Percentiles rank a stretch among this genome's conserved stretches.
phyloP scores from a whole-genome alignment of 2,329 filamentous ascomycete species.

The Neonectria coccinea region DNA sequence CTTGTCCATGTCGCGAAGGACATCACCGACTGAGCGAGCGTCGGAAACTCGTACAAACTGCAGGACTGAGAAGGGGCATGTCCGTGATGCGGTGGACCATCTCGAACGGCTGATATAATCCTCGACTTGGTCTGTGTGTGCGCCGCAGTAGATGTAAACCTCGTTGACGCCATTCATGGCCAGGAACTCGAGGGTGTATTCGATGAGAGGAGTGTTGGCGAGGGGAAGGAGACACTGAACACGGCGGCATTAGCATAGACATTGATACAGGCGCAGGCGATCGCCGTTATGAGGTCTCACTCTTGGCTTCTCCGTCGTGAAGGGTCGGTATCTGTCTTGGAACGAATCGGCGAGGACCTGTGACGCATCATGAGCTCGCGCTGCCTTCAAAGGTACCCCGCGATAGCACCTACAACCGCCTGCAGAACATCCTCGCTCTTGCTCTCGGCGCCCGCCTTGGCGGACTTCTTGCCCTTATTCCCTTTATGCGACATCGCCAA shows the following conservation, averaged over 20 bases:
- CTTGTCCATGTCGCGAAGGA: slow-evolving; percentile 91
- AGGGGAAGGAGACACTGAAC: slow-evolving; percentile 88
- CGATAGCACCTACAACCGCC: slow-evolving; percentile 61
- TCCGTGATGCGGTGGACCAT: slow-evolving; percentile 71
- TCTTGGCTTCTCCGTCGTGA: slow-evolving; percentile 88
- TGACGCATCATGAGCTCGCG: slow-evolving; percentile 36
- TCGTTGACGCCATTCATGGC: slow-evolving; percentile 96
- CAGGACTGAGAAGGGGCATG: slow-evolving; percentile 78
- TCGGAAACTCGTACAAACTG: slow-evolving; percentile 87
- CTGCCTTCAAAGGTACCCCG: slow-evolving; percentile 41
- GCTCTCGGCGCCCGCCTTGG: slow-evolving; percentile 63
- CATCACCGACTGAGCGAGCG: slow-evolving; percentile 89
- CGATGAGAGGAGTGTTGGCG: slow-evolving; percentile 93
- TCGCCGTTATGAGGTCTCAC: slow-evolving; percentile 61
- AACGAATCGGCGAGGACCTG: slow-evolving; percentile 94
- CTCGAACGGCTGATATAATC: slow-evolving; percentile 83
- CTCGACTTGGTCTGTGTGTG: slow-evolving; percentile 88
- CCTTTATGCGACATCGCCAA: slow-evolving; percentile 60
- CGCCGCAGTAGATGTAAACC: slow-evolving; percentile 90
- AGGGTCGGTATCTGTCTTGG: slow-evolving; percentile 89
- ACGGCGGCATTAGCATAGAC: slow-evolving; percentile 35
- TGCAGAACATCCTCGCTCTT: slow-evolving; percentile 70
- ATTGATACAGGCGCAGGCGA: background rate
- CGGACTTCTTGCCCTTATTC: slow-evolving; percentile 66
- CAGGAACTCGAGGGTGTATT: slow-evolving; percentile 97